Evolutionary conservation across 768 basidiomycete genomes (phyloP).

Genomic region (Termitomyces sp.): DNA sequence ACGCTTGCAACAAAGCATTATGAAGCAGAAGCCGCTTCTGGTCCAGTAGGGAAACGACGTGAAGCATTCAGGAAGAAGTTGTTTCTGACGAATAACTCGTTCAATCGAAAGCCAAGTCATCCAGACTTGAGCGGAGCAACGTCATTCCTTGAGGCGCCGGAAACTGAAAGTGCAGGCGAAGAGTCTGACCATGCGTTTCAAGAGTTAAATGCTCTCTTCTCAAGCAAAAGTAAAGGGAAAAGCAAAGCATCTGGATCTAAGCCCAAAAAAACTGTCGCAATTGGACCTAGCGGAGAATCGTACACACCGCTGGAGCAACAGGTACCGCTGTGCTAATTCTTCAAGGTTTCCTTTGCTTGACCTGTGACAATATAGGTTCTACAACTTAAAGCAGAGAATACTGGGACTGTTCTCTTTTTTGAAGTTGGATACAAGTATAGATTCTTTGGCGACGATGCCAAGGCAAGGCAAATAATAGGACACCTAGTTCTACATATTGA

Average conservation of each 20-base stretch:
- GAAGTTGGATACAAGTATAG: constrained; percentile 83
- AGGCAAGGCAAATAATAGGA: constrained; percentile 32
- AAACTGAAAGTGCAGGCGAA: constrained; percentile 29
- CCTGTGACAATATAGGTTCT: constrained; percentile 35
- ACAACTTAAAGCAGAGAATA: constrained; percentile 58
- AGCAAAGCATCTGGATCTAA: constrained; percentile 19
- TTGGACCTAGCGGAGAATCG: constrained; percentile 65
- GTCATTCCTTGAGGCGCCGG: constrained; percentile 15
- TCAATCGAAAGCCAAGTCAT: constrained; percentile 21
- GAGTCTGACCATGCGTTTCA: constrained; percentile 44
- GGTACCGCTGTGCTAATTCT: constrained; percentile 21
- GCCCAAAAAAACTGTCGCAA: constrained; percentile 32
- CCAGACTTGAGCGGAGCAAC: constrained; percentile 13
- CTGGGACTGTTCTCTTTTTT: constrained; percentile 67
- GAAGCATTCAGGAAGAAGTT: constrained; percentile 48
- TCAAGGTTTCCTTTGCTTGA: neutral
- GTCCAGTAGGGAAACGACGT: constrained; percentile 23
- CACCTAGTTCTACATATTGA: constrained; percentile 1
- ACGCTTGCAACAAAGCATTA: constrained; percentile 4
- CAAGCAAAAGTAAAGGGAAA: constrained; percentile 31
- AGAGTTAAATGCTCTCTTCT: constrained; percentile 44
- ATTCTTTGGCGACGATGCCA: constrained; percentile 83
- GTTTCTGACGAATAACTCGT: constrained; percentile 38
- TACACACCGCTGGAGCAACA: constrained; percentile 81
- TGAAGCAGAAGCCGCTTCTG: constrained; percentile 18